phyloP scores from a whole-genome alignment of 306 rosid genomes.

The Sophora flavescens region DNA sequence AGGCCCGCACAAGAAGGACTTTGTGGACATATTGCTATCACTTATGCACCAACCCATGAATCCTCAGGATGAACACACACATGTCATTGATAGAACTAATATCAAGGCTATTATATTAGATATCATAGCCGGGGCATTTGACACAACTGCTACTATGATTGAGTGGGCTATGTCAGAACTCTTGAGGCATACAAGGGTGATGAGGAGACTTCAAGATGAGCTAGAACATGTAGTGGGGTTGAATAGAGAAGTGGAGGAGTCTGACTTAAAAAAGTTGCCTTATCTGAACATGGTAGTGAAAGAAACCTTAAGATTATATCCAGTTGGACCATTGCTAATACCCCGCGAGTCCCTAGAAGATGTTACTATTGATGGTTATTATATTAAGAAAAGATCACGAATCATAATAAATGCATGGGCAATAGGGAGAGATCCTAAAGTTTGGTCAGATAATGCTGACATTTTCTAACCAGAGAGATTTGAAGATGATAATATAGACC shows the following conservation, averaged over 20 bases:
- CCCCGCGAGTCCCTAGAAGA: constrained; percentile 45
- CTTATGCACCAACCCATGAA: constrained; percentile 23
- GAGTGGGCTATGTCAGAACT: constrained; percentile 54
- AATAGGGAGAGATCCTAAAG: constrained; percentile 45
- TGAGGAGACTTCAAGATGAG: constrained; percentile 51
- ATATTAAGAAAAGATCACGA: constrained; percentile 39
- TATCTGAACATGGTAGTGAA: constrained; percentile 55
- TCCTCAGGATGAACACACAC: neutral
- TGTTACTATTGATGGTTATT: constrained; percentile 36
- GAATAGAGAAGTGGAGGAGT: constrained; percentile 48
- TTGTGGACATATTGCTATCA: constrained; percentile 47
- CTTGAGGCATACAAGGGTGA: constrained; percentile 42
- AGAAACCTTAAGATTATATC: constrained; percentile 48
- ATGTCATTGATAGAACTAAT: constrained; percentile 22
- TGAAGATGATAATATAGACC: neutral
- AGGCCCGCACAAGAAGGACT: neutral
- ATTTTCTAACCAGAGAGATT: constrained; percentile 50
- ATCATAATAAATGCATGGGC: constrained; percentile 49
- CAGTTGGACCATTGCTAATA: constrained; percentile 20
- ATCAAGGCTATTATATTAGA: constrained; percentile 50
- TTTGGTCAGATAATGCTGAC: constrained; percentile 38
- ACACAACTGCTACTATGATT: neutral
- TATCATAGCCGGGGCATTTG: constrained; percentile 28
- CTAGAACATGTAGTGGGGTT: constrained; percentile 38
- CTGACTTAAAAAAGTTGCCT: constrained; percentile 40